phyloP scores from a whole-genome alignment of 2,329 filamentous ascomycete species.

The Cercospora brassicicola region DNA sequence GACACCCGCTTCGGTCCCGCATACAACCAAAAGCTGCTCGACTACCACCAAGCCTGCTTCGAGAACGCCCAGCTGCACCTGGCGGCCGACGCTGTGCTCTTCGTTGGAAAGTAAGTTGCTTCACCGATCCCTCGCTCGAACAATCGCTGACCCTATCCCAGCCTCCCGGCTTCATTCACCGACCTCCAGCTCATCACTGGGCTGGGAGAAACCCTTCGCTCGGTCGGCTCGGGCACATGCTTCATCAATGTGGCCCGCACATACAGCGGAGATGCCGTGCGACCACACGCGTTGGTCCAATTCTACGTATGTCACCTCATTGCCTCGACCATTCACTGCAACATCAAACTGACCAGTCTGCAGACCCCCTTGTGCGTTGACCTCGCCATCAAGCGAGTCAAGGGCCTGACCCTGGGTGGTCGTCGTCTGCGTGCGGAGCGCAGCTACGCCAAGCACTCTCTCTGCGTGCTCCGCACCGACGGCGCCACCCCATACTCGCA shows the following conservation, averaged over 20 bases:
- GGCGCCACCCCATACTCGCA: not conserved
- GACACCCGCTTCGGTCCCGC: slow-evolving; percentile 4
- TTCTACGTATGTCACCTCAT: not conserved
- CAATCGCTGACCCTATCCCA: not conserved
- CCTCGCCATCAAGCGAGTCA: not conserved
- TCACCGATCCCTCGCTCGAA: not conserved
- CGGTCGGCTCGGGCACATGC: not conserved
- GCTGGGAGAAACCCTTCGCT: not conserved
- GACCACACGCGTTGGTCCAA: not conserved
- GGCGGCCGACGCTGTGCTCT: not conserved
- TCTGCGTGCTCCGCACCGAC: not conserved
- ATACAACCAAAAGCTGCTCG: not conserved
- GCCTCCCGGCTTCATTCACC: not conserved
- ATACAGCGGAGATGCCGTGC: not conserved
- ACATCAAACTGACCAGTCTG: not conserved
- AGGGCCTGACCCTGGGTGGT: not conserved
- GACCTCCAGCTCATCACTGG: not conserved
- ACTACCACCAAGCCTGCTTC: not conserved
- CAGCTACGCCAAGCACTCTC: slow-evolving; percentile 1
- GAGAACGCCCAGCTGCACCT: slow-evolving; percentile 1
- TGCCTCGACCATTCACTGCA: not conserved
- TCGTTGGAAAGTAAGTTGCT: slow-evolving; percentile 1
- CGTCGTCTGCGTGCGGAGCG: not conserved
- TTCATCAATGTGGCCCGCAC: slow-evolving; percentile 1
- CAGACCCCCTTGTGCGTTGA: not conserved